Evolutionary conservation across 768 basidiomycete genomes (phyloP).

Genomic region (Xanthoconium stramineum): DNA sequence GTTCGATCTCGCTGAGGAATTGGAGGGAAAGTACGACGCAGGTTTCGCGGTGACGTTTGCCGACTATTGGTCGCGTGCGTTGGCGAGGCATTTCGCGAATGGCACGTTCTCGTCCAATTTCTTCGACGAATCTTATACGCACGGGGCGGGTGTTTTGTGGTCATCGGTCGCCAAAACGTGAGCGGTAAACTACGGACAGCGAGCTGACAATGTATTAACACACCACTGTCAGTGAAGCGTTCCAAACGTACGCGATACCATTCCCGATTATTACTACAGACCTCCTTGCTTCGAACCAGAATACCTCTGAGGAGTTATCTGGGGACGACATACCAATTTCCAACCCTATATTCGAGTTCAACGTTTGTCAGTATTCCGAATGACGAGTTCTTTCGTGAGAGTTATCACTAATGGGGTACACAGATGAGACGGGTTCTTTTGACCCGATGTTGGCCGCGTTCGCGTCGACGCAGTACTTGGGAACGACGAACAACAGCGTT

Average conservation of each 20-base stretch:
- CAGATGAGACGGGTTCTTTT: slow-evolving; percentile 40
- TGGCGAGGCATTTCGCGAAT: slow-evolving; percentile 39
- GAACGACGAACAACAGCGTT: slow-evolving; percentile 31
- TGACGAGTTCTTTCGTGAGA: neutral
- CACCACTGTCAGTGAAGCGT: slow-evolving; percentile 25
- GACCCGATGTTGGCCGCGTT: slow-evolving; percentile 45
- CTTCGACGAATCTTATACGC: slow-evolving; percentile 25
- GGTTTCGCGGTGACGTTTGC: slow-evolving; percentile 32
- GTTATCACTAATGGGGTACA: neutral
- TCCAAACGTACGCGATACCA: slow-evolving; percentile 34
- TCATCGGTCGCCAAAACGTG: slow-evolving; percentile 33
- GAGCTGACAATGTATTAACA: neutral
- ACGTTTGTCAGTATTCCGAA: slow-evolving; percentile 23
- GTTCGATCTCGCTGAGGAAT: slow-evolving; percentile 21
- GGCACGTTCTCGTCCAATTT: slow-evolving; percentile 34
- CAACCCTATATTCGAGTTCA: slow-evolving; percentile 35
- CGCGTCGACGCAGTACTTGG: slow-evolving; percentile 42
- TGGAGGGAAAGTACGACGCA: slow-evolving; percentile 29
- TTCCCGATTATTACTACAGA: slow-evolving; percentile 38
- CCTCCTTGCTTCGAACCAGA: slow-evolving; percentile 24
- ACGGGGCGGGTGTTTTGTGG: slow-evolving; percentile 36
- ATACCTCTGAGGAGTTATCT: slow-evolving; percentile 17
- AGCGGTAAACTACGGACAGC: slow-evolving; percentile 2
- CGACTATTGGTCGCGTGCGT: slow-evolving; percentile 25
- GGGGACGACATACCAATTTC: slow-evolving; percentile 29